phyloP scores from a whole-genome alignment of 192 early-diverging fungal species.

The Chytriomyces confervae region DNA sequence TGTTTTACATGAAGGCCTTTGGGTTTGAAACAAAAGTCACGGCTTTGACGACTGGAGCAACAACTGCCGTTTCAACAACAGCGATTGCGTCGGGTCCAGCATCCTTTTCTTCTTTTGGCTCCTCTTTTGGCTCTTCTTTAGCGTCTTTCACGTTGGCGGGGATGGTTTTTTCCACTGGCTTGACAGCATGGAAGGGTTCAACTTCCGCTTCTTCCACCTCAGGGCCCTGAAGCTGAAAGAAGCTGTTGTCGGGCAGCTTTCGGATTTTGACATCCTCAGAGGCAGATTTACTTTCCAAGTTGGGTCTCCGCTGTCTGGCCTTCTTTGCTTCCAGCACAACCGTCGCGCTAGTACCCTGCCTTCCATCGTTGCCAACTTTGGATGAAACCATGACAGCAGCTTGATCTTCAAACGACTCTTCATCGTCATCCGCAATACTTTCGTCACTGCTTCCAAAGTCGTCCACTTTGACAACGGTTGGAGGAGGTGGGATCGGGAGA shows the following conservation, averaged over 20 bases:
- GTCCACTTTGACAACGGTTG: constrained; percentile 7
- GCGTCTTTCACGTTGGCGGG: background rate
- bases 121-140: background rate
- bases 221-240: background rate
- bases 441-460: constrained; percentile 28
- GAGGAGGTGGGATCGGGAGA: constrained; percentile 19
- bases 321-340: background rate
- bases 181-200: constrained; percentile 3
- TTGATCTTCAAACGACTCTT: background rate
- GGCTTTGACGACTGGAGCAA: constrained; percentile 3
- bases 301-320: background rate
- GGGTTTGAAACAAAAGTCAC: constrained; percentile 30
- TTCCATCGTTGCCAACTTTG: background rate
- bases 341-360: background rate
- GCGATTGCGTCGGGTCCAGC: constrained; percentile 13
- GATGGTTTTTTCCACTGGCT: background rate
- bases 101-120: background rate
- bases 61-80: background rate
- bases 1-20: constrained; percentile 44
- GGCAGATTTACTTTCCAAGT: constrained; percentile 8
- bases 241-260: constrained; percentile 12
- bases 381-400: background rate
- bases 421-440: constrained; percentile 31
- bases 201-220: constrained; percentile 23
- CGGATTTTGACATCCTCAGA: constrained; percentile 13